These are phyloP conservation scores for Umbellularia californica DNA, from an alignment of 164 flowering plant genomes.

Conservation along the genomic window DNA sequence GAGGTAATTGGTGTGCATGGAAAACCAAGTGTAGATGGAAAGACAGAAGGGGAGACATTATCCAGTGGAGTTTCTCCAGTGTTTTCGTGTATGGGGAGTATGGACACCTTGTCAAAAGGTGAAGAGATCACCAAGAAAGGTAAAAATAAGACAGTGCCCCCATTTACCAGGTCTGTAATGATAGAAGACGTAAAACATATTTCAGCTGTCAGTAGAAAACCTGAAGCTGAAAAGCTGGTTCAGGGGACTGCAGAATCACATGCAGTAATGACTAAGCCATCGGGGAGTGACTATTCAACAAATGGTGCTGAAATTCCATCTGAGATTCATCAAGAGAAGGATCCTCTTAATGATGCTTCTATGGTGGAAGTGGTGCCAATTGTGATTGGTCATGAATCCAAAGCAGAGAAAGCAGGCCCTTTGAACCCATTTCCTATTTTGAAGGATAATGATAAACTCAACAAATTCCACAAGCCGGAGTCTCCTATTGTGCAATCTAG, in stretches of 20 bases:
- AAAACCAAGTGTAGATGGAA: slow-evolving; percentile 31
- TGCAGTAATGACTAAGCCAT: slow-evolving; percentile 13
- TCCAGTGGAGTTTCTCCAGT: slow-evolving; percentile 20
- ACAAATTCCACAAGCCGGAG: slow-evolving; percentile 10
- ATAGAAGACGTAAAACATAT: slow-evolving; percentile 43
- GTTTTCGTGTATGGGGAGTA: slow-evolving; percentile 39
- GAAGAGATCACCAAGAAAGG: slow-evolving; percentile 25
- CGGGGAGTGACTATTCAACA: slow-evolving; percentile 23
- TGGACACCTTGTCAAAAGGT: slow-evolving; percentile 33
- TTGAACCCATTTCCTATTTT: slow-evolving; percentile 28
- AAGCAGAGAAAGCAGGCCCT: slow-evolving; percentile 30
- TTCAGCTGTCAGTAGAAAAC: slow-evolving; percentile 26
- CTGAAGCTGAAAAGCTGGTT: slow-evolving; percentile 37
- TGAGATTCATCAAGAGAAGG: slow-evolving; percentile 26
- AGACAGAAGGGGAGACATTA: slow-evolving; percentile 26
- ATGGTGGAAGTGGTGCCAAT: slow-evolving; percentile 27
- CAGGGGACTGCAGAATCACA: slow-evolving; percentile 42
- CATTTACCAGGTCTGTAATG: slow-evolving; percentile 24
- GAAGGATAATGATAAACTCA: slow-evolving; percentile 22
- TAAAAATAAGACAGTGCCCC: slow-evolving; percentile 29
- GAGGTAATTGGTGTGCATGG: slow-evolving; percentile 33
- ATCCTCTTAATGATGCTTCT: slow-evolving; percentile 25
- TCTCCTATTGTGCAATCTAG: slow-evolving; percentile 21
- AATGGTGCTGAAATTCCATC: slow-evolving; percentile 20
- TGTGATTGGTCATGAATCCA: slow-evolving; percentile 27